Evolutionary conservation across 1,139 yeast species (phyloP).

Genomic region (Saccharomyces hybrid): DNA sequence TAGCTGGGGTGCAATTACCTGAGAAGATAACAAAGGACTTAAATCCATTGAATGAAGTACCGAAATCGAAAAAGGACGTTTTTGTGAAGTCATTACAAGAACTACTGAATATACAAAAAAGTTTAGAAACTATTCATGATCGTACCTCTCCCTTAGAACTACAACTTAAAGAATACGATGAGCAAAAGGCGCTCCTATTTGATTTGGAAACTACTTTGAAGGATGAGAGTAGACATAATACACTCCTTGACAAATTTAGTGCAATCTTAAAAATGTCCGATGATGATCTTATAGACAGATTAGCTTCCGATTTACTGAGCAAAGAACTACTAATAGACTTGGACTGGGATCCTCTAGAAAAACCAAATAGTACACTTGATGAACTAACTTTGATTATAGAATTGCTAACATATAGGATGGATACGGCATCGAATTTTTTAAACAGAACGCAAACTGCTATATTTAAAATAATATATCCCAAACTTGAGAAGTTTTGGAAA

Average conservation of each 20-base stretch:
- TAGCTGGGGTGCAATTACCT: not conserved
- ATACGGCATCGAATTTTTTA: constrained; percentile 9
- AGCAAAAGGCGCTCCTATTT: not conserved
- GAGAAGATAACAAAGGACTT: not conserved
- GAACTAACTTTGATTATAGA: constrained; percentile 9
- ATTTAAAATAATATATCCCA: constrained; percentile 12
- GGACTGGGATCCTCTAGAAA: not conserved
- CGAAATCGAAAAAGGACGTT: not conserved
- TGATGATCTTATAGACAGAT: constrained; percentile 10
- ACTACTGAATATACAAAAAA: not conserved
- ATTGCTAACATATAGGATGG: constrained; percentile 19
- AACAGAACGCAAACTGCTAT: constrained; percentile 25
- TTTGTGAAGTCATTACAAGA: not conserved
- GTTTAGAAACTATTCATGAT: not conserved
- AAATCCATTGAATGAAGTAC: constrained; percentile 4
- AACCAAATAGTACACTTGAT: constrained; percentile 2
- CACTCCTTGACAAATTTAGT: constrained; percentile 3
- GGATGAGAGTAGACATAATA: not conserved
- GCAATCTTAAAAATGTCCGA: constrained; percentile 10
- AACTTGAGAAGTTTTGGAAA: constrained; percentile 11
- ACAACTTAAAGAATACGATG: not conserved
- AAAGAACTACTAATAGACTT: constrained; percentile 3
- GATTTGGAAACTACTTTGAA: not conserved
- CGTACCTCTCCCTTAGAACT: not conserved
- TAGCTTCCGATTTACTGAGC: constrained; percentile 8